Conservation (phyloP, 2,329 filamentous ascomycete species). For the Penicillium sp. region DNA sequence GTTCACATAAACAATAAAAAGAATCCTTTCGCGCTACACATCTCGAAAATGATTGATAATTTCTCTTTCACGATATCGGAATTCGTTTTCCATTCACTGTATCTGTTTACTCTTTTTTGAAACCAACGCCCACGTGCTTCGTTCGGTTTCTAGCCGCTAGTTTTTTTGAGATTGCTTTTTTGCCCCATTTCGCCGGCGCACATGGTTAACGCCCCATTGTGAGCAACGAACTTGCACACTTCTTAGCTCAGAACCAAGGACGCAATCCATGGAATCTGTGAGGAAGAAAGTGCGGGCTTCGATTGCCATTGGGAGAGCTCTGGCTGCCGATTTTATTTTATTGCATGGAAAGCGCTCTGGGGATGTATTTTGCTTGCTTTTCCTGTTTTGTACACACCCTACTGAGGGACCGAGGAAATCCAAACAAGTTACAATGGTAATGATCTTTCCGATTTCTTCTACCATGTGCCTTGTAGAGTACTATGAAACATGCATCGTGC, state of each 20-base stretch:
- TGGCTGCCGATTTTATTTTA: constrained; percentile 13
- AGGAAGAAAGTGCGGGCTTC: background rate
- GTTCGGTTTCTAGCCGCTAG: constrained; percentile 23
- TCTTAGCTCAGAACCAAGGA: constrained; percentile 21
- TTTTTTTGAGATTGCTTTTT: constrained; percentile 32
- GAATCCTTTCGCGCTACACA: constrained; percentile 37
- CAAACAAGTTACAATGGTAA: constrained; percentile 24
- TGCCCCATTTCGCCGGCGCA: constrained; percentile 13
- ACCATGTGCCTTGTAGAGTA: background rate
- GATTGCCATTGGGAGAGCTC: constrained; percentile 2
- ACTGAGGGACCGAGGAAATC: constrained; percentile 19
- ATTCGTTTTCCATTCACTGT: constrained; percentile 30
- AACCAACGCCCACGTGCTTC: constrained; percentile 10
- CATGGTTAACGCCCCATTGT: constrained; percentile 5
- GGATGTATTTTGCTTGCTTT: constrained; percentile 27
- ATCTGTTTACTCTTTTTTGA: constrained; percentile 28
- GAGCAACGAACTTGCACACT: background rate
- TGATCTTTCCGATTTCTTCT: constrained; percentile 9
- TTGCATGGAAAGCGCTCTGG: constrained; percentile 32
- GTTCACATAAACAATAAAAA: constrained; percentile 33
- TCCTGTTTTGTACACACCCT: constrained; percentile 33
- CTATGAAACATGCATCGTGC: background rate
- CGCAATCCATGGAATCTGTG: background rate
- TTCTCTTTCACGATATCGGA: constrained; percentile 33
- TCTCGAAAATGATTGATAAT: constrained; percentile 41